These are phyloP conservation scores for Fraxinus ornus DNA, from an alignment of 305 asterid genomes.

Conservation along the genomic window DNA sequence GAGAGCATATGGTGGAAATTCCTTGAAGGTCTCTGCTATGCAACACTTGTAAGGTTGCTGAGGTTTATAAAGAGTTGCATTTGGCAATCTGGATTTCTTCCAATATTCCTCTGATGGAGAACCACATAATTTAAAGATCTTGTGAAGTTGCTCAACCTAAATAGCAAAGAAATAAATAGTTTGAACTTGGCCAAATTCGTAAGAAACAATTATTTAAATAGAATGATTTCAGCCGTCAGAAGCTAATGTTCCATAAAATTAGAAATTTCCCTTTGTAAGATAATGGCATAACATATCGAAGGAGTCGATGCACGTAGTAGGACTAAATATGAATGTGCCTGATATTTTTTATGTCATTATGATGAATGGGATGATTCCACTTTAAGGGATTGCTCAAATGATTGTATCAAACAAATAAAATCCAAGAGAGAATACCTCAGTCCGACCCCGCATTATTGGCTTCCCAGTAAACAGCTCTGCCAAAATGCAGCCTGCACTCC, in stretches of 20 bases:
- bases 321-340: background rate
- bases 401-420: background rate
- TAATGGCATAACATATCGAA: background rate
- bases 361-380: background rate
- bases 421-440: conserved; percentile 58
- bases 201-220: background rate
- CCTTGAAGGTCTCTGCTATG: conserved; percentile 61
- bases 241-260: conserved; percentile 1
- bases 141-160: conserved; percentile 93
- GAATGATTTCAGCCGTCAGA: background rate
- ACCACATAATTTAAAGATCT: conserved; percentile 87
- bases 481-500: conserved; percentile 97
- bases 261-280: background rate
- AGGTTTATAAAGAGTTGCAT: conserved; percentile 85
- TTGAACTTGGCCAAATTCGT: conserved; percentile 11
- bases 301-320: background rate
- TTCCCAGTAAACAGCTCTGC: conserved; percentile 78
- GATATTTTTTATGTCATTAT: background rate
- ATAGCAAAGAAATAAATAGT: conserved; percentile 19
- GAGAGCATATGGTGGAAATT: conserved; percentile 67
- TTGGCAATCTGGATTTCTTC: conserved; percentile 79
- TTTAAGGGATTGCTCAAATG: background rate
- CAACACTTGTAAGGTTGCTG: conserved; percentile 84
- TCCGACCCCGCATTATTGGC: conserved; percentile 82
- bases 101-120: conserved; percentile 87